Evolutionary conservation across 2,329 filamentous ascomycete genomes (phyloP), one percentile per base, ranked within the genome.

Genomic region (Ophiostoma quercus): DNA sequence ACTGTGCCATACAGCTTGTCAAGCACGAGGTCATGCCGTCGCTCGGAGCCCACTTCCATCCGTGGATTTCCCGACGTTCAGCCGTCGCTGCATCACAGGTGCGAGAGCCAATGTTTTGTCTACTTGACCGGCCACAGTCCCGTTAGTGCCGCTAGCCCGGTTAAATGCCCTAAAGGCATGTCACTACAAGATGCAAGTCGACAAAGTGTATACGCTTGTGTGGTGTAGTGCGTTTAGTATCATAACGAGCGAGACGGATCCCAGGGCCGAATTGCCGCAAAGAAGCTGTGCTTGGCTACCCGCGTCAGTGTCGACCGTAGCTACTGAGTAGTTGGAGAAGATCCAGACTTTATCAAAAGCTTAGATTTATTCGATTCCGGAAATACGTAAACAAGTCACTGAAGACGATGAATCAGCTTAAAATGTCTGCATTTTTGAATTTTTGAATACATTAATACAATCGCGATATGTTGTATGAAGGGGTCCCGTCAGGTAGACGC

Each of bases 51-150:
- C 62, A 65, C 62, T 22, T 39, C 6, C 62, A 65, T 39, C 62
- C 62, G 62, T 41, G 62, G 62, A 65, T 65, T 41, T 65, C 11
- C 62, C 62, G 62, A 65, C n/a, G 34, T 65, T 65, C 34, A 65
- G 19, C 62, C 62, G 62, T 11, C 8, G 43, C 14, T 47, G 19
- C 43, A n/a, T 19, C 43, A 47, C 7, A n/a, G 19, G 3, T 65
- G 25, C 7, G 12, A 19, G 11, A 65, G 19, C 19, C 60, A 37
- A n/a, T n/a, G 8, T 5, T 39, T 39, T 65, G 62, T 37, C 62
- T 34, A 34, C 60, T 34, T 63, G 29, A 34, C 32, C 62, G 34
- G 62, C 19, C 62, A 12, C 32, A 12, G 34, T 65, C n/a, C 11
- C 62, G 62, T 22, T 37, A 25, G 62, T 65, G 19, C 62, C 62